phyloP scores from a whole-genome alignment of 2,329 filamentous ascomycete genomes.

The Cephalotrichum gorgonifer region DNA sequence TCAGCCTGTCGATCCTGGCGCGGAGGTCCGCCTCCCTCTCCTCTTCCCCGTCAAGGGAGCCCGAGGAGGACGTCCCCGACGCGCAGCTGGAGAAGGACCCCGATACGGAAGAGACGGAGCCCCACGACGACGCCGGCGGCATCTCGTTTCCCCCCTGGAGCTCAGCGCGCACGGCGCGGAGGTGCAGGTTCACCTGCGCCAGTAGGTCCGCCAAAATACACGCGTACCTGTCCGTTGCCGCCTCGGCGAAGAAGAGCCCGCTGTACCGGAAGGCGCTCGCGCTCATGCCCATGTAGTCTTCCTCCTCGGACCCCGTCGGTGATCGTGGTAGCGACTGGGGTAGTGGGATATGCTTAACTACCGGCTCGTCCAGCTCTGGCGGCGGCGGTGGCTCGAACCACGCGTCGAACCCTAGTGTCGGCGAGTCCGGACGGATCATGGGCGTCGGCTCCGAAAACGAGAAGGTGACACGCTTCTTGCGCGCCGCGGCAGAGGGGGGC shows the following conservation, averaged over 20 bases:
- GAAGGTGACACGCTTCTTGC: constrained; percentile 30
- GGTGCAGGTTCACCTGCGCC: constrained; percentile 37
- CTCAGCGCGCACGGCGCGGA: constrained; percentile 32
- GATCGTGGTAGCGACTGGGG: constrained; percentile 8
- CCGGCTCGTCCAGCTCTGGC: constrained; percentile 5
- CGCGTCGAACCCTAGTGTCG: constrained; percentile 46
- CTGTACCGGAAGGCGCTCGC: constrained; percentile 2
- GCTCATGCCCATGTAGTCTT: too few species aligned
- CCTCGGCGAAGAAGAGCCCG: constrained; percentile 24
- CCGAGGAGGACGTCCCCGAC: constrained; percentile 5
- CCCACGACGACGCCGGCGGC: constrained; percentile 9
- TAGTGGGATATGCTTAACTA: too few species aligned
- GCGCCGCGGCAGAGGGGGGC: constrained; percentile 3
- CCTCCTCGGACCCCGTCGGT: neutral
- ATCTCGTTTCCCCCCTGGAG: constrained; percentile 15
- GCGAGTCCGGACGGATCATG: constrained; percentile 46
- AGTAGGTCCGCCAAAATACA: constrained; percentile 36
- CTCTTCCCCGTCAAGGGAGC: constrained; percentile 16
- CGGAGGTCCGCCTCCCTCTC: constrained; percentile 31
- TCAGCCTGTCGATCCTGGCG: constrained; percentile 42
- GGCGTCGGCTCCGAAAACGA: constrained; percentile 28
- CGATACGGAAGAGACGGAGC: too few species aligned
- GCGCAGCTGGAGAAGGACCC: neutral
- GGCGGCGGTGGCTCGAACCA: constrained; percentile 8
- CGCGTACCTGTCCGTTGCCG: constrained; percentile 37